Conservation (phyloP, 1,139 yeast species). For the Yamadazyma diospyri region DNA sequence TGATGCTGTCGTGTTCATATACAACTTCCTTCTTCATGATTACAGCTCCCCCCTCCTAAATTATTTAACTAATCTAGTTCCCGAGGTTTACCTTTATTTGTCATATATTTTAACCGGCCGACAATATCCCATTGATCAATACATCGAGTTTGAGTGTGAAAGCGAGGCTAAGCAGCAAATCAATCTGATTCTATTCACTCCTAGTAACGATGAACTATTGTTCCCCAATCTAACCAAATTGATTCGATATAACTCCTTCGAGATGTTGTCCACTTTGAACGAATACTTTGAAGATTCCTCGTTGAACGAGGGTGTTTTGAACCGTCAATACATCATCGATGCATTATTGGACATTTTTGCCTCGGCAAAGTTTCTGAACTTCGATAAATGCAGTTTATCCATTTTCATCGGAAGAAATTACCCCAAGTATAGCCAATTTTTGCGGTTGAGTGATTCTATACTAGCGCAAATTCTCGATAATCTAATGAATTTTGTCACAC, state of each 20-base stretch:
- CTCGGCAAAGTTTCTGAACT: conserved; percentile 28
- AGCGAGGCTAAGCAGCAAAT: conserved; percentile 4
- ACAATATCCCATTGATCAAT: conserved; percentile 68
- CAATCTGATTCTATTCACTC: conserved; percentile 1
- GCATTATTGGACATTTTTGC: conserved; percentile 55
- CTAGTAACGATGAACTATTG: conserved; percentile 29
- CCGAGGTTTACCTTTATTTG: conserved; percentile 56
- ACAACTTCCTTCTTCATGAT: conserved; percentile 65
- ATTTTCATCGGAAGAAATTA: conserved; percentile 73
- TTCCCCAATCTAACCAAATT: conserved; percentile 59
- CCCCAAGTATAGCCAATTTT: conserved; percentile 76
- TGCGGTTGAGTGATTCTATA: conserved; percentile 60
- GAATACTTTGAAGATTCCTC: conserved; percentile 76
- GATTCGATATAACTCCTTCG: conserved; percentile 49
- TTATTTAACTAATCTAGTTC: conserved; percentile 40
- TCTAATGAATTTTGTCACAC: conserved; percentile 45
- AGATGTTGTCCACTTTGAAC: conserved; percentile 61
- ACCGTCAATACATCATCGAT: conserved; percentile 65
- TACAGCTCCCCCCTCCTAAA: conserved; percentile 65
- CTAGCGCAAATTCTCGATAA: conserved; percentile 46
- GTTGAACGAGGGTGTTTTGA: conserved; percentile 52
- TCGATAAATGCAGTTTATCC: conserved; percentile 45
- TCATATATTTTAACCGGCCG: conserved; percentile 72
- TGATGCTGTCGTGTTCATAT: conserved; percentile 64
- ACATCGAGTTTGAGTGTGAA: conserved; percentile 23